These are phyloP conservation scores for Fusarium oligoseptatum DNA, from an alignment of 2,329 filamentous ascomycete species.

Conservation along the genomic window DNA sequence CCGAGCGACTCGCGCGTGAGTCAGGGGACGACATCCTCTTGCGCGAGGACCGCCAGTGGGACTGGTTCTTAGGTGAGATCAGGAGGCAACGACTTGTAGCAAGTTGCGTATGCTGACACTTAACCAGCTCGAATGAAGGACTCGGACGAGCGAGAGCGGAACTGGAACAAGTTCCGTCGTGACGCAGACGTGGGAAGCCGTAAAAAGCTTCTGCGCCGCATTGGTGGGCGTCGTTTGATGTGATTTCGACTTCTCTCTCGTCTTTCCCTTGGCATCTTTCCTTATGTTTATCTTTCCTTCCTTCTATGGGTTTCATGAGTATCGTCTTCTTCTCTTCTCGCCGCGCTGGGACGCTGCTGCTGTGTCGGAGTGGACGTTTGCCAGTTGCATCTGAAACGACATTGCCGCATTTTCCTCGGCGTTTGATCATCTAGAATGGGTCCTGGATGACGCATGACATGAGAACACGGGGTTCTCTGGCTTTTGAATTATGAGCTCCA, in stretches of 20 bases:
- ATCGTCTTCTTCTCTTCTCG: conserved; percentile 2
- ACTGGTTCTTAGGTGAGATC: conserved; percentile 69
- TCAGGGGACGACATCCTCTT: conserved; percentile 67
- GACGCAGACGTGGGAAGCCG: conserved; percentile 53
- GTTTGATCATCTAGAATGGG: conserved; percentile 45
- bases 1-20: conserved; percentile 70
- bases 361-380: conserved; percentile 33
- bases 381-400: conserved; percentile 40
- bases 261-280: conserved; percentile 10
- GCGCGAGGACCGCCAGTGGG: conserved; percentile 71
- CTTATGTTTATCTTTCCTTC: conserved; percentile 3
- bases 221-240: conserved; percentile 51
- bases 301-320: not conserved
- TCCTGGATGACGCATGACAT: conserved; percentile 27
- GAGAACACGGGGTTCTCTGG: conserved; percentile 22
- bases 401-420: conserved; percentile 46
- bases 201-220: conserved; percentile 57
- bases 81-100: not conserved
- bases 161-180: conserved; percentile 59
- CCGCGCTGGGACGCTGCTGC: conserved; percentile 40
- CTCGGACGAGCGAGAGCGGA: conserved; percentile 64
- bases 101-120: conserved; percentile 25
- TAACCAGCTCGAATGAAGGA: conserved; percentile 63
- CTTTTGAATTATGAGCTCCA: conserved; percentile 19
- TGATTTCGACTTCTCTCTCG: conserved; percentile 20